These are phyloP conservation scores for Tulasnella sp. DNA, from an alignment of 768 basidiomycete genomes.

Conservation along the genomic window DNA sequence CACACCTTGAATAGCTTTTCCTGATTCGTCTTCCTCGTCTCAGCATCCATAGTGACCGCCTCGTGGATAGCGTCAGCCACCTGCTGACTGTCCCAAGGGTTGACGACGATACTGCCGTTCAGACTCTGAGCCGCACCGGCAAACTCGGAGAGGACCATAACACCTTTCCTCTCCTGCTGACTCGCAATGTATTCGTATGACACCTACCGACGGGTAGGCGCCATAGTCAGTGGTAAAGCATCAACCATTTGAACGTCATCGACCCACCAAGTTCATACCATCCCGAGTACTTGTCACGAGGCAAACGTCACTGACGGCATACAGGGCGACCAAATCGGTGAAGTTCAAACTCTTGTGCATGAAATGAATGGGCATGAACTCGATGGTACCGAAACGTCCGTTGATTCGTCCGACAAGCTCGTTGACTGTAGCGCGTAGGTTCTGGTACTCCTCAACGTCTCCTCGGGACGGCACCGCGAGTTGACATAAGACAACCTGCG, in stretches of 20 bases:
- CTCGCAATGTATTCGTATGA: slow-evolving; percentile 98
- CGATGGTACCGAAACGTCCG: slow-evolving; percentile 96
- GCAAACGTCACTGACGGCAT: slow-evolving; percentile 93
- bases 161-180: slow-evolving; percentile 85
- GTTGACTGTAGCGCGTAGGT: slow-evolving; percentile 88
- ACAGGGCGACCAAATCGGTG: slow-evolving; percentile 95
- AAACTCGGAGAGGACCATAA: slow-evolving; percentile 97
- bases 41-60: slow-evolving; percentile 80
- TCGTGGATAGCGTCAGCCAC: slow-evolving; percentile 96
- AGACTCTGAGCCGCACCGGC: slow-evolving; percentile 94
- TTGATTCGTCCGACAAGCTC: slow-evolving; percentile 98
- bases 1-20: slow-evolving; percentile 79
- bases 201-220: slow-evolving; percentile 43
- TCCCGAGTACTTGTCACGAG: slow-evolving; percentile 91
- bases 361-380: slow-evolving; percentile 99
- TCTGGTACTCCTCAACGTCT: slow-evolving; percentile 99
- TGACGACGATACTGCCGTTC: slow-evolving; percentile 93
- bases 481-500: slow-evolving; percentile 86
- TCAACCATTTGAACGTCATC: background rate
- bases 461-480: slow-evolving; percentile 95
- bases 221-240: background rate
- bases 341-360: slow-evolving; percentile 93
- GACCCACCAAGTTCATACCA: slow-evolving; percentile 93
- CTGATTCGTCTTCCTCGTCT: slow-evolving; percentile 83
- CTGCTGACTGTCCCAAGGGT: slow-evolving; percentile 98